Evolutionary conservation across 345 rosid genomes (phyloP), one percentile per base, ranked within the genome.

Genomic region (Citrus medica): DNA sequence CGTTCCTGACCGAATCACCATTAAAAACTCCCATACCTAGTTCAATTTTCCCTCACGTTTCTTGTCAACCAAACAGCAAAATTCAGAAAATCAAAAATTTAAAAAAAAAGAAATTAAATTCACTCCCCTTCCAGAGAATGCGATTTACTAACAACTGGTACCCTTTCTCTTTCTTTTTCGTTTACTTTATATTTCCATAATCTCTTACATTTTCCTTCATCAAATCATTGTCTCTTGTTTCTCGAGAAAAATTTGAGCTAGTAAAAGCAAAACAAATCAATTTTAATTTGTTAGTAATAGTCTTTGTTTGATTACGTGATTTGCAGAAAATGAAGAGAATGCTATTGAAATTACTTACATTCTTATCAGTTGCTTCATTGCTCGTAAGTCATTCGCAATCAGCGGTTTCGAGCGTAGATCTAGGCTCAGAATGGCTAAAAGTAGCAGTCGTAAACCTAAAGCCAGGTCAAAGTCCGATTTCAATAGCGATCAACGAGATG

Each of bases 401-500:
- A 1, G 98, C 98, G 4, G 98, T 94, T 66, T 86, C 90, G 53
- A 94, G 98, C 84, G 78, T 96, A 86, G 99, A 97, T 94, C 94
- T 97, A 74, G 99, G 99, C 16, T 90, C 99, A 3, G 98, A 97
- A 85, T 97, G 92, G 95, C 17, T 93, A 13, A 97, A 94, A 83
- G 97, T 94, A 28, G 97, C 98, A 0, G 98, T 97, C 4, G 98
- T 97, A 51, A 94, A 94, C 80, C 89, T 94, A 10, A 91, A 87
- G 82, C 92, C 88, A 2, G 98, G 98, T 35, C 99, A 97, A 84
- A 88, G 87, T 60, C 99, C 99, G 3, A 96, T 96, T 72, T 88
- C 94, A 10, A 82, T 97, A 66, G 99, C 98, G 24, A 97, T 97
- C 68, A 97, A 97, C 68, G 99, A 97, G 87, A 97, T 94, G 99